A percentile compares a stretch with the other conserved stretches of the same genome.
Conservation (phyloP, 257 asterid species). For the Gentiana straminea region DNA sequence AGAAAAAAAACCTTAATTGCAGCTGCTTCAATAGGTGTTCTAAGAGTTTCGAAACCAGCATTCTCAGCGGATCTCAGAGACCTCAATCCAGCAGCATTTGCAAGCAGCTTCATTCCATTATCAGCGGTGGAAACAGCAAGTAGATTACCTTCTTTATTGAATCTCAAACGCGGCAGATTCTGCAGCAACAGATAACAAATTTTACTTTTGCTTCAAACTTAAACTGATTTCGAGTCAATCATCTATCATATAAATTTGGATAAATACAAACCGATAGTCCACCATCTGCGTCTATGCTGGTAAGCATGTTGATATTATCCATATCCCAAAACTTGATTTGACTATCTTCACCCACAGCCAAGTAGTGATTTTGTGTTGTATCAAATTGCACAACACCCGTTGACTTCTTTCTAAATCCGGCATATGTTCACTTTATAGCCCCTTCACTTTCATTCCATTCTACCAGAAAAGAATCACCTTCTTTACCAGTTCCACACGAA, state of each 20-base stretch:
- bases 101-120: constrained; percentile 86
- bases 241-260: neutral
- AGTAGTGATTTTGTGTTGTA: constrained; percentile 82
- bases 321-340: constrained; percentile 98
- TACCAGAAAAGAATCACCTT: constrained; percentile 87
- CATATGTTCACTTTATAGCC: constrained; percentile 77
- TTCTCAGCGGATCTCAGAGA: constrained; percentile 60
- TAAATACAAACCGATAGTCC: constrained; percentile 71
- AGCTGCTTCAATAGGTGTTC: constrained; percentile 76
- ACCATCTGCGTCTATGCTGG: constrained; percentile 77
- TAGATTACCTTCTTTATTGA: constrained; percentile 91
- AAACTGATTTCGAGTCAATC: no score
- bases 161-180: constrained; percentile 85
- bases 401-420: constrained; percentile 83
- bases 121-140: constrained; percentile 89
- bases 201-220: neutral
- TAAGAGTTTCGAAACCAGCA: constrained; percentile 67
- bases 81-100: constrained; percentile 78
- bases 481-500: constrained; percentile 98
- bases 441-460: constrained; percentile 99
- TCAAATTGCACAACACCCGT: constrained; percentile 81
- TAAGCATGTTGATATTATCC: constrained; percentile 61
- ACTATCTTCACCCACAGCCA: constrained; percentile 93
- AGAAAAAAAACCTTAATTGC: constrained; percentile 50
- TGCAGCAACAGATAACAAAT: constrained; percentile 21